phyloP scores from a whole-genome alignment of 352 stramenopile genomes.

The Phytophthora cryptogea region DNA sequence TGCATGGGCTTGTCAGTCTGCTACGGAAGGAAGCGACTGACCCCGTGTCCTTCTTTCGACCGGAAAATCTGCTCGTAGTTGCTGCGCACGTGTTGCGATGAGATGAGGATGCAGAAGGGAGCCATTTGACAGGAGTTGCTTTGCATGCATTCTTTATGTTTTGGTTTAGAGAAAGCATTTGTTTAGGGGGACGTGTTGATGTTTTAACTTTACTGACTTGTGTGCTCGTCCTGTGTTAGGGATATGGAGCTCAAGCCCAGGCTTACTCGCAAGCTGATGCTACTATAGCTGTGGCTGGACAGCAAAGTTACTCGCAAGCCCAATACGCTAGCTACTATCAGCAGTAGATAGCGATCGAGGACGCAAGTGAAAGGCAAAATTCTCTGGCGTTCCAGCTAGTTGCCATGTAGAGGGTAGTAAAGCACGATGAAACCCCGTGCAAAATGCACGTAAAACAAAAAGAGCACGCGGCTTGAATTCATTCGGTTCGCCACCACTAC shows the following conservation, averaged over 20 bases:
- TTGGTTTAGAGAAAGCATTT: constrained; percentile 19
- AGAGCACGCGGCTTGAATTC: constrained; percentile 11
- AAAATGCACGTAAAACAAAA: constrained; percentile 4
- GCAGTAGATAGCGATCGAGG: constrained; percentile 36
- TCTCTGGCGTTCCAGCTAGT: background rate
- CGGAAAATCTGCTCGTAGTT: constrained; percentile 29
- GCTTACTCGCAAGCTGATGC: constrained; percentile 50
- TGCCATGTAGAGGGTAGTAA: constrained; percentile 3
- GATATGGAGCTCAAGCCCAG: constrained; percentile 54
- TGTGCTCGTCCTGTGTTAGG: constrained; percentile 40
- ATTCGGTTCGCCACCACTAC: constrained; percentile 4
- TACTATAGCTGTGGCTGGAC: constrained; percentile 25
- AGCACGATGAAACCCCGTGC: constrained; percentile 6
- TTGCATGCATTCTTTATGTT: constrained; percentile 31
- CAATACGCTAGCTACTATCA: constrained; percentile 79
- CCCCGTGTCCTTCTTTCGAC: constrained; percentile 36
- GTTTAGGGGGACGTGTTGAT: constrained; percentile 14
- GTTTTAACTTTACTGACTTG: constrained; percentile 18
- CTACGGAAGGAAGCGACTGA: constrained; percentile 27
- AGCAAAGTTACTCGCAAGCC: constrained; percentile 52
- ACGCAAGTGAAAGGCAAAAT: background rate
- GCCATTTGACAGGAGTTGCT: constrained; percentile 33
- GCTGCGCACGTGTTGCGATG: constrained; percentile 31
- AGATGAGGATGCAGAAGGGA: constrained; percentile 30
- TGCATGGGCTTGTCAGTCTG: constrained; percentile 19